A percentile compares a stretch with the other conserved stretches of the same genome.
phyloP scores from a whole-genome alignment of 176 grass and related monocot genomes.

The Carex parvula region DNA sequence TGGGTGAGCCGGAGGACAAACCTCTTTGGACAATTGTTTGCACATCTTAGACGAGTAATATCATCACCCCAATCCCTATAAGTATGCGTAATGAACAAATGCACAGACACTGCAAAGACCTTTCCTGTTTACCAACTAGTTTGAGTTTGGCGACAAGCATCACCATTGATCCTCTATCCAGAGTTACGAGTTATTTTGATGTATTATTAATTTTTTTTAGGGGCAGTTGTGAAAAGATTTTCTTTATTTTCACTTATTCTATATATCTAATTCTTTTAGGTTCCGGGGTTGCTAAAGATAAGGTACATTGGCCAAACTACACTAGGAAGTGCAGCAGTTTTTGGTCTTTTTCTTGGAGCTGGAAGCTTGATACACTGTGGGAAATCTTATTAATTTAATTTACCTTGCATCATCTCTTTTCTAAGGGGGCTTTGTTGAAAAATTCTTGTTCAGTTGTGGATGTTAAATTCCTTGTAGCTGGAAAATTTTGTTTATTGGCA shows the following conservation, averaged over 20 bases:
- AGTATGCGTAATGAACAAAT: background rate
- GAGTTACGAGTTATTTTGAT: background rate
- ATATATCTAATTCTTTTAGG: conserved; percentile 24
- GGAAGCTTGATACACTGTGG: conserved; percentile 98
- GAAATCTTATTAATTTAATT: conserved; percentile 59
- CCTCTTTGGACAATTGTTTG: background rate
- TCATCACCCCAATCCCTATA: background rate
- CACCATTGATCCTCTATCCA: background rate
- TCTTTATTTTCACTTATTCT: background rate
- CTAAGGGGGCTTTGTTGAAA: conserved; percentile 5
- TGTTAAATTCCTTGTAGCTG: conserved; percentile 3
- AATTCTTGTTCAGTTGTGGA: conserved; percentile 9
- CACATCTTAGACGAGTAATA: background rate
- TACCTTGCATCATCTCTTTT: conserved; percentile 17
- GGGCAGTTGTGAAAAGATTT: background rate
- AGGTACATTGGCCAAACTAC: conserved; percentile 82
- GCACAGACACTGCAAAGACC: background rate
- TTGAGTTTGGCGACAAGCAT: background rate
- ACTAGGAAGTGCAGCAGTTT: conserved; percentile 74
- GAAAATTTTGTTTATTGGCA: conserved; percentile 20
- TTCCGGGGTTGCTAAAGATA: conserved; percentile 87
- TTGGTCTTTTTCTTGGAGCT: conserved; percentile 84
- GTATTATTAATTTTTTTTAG: background rate
- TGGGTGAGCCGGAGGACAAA: background rate
- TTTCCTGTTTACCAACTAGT: background rate